Evolutionary conservation across 1,284 basidiomycete genomes (phyloP), one percentile per base, ranked within the genome.

Genomic region (Xerocomus subilludens): DNA sequence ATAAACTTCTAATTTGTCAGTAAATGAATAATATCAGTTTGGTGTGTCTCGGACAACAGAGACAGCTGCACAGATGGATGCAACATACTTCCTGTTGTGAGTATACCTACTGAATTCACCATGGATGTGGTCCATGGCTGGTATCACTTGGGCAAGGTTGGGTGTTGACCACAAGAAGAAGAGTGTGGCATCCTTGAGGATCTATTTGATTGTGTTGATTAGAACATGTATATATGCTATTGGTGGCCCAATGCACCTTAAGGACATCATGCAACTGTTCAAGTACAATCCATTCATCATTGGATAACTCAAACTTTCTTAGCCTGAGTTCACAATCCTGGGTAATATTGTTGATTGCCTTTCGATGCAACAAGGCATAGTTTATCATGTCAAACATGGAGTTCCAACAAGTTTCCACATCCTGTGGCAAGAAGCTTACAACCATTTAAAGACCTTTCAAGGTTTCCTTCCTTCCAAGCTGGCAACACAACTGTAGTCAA

Each of bases 321-420:
- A 51, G 11, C 11, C 49, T 25, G 5, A 23, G 23, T 25, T 51
- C 49, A 25, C 23, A 9, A 25, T 27, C 27, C 18, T 51, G 49
- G 23, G 20, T 51, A 23, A 51, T 51, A 11, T 20, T 11, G 18
- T 51, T 23, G 11, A 51, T 20, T 20, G 49, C 49, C 23, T 51
- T 25, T 27, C 27, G 23, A 27, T 65, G 64, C 27, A 36, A 4
- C 25, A 65, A 20, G 5, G 49, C 33, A n/a, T 65, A 65, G 5
- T 38, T 35, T n/a, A 65, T 16, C 64, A 65, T 65, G 18, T 64
- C 45, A 7, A 56, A 38, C 4, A 16, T 67, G 1, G 56, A 67
- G 33, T 67, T 59, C 80, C 80, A 82, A 20, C 77, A 42, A 3
- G 79, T 83, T 2, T 58, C 36, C 18, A 83, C 77, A 69, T 83